Evolutionary conservation across 2,329 filamentous ascomycete genomes (phyloP), one percentile per base, ranked within the genome.

Genomic region (Cytospora piceae): DNA sequence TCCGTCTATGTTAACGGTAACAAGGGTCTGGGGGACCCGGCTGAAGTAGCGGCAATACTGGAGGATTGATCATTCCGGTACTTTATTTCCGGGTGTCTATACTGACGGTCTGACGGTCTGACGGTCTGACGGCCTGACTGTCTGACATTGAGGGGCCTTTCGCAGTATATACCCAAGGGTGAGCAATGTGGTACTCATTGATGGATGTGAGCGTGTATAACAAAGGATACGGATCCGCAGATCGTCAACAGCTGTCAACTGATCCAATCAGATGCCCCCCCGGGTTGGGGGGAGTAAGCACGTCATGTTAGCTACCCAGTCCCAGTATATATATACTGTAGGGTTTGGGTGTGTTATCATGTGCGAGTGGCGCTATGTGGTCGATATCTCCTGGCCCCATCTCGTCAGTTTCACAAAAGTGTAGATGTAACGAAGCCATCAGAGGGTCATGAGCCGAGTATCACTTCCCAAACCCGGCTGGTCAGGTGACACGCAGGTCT

Each of bases 401-500:
- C 46, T 24, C n/a, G 22, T 49, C n/a, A n/a, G 20, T 49, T 49
- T 49, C 46, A 49, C 11, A n/a, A 14, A 49, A 9, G 17, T 46
- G 20, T 20, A 46, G 34, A 37, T 37, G 34, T n/a, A n/a, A n/a
- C n/a, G n/a, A 46, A 46, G 46, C 22, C 22, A 49, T 24, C n/a
- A 24, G 46, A 49, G n/a, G n/a, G 46, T n/a, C 42, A 4, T n/a
- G 42, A n/a, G 20, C n/a, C n/a, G 37, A 14, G 15, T n/a, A 49
- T 22, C 42, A 22, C n/a, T 4, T 22, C 42, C n/a, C 1, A 49
- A 11, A 49, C 42, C 46, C n/a, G 7, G 12, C n/a, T 14, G n/a
- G 51, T 63, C 60, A 62, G 60, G 53, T 62, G 60, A 57, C 60
- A 27, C 37, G 39, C 39, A 57, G 39, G 53, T 63, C 60, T 57